Percentiles rank a stretch among this genome's conserved stretches.
Conservation (phyloP, 352 stramenopile genomes). For the Globisporangium paroecandrum region DNA sequence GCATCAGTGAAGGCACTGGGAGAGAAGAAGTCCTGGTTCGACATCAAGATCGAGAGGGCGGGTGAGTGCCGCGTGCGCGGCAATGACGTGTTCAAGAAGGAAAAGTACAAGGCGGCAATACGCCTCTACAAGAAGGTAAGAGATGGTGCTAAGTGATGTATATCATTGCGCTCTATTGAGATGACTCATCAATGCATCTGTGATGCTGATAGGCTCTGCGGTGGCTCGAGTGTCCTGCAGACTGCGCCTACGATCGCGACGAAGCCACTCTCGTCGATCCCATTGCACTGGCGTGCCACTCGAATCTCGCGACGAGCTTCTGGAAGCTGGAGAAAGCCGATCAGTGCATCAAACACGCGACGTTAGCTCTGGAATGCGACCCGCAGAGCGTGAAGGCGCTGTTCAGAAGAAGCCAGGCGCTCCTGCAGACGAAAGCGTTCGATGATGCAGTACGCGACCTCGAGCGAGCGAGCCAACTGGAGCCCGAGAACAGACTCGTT, state of each 20-base stretch:
- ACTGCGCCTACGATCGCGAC: constrained; percentile 32
- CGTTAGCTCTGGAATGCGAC: constrained; percentile 40
- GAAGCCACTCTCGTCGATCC: constrained; percentile 33
- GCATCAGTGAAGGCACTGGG: background rate
- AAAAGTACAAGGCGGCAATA: constrained; percentile 29
- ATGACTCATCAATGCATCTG: background rate
- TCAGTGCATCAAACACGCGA: constrained; percentile 47
- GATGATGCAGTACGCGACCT: constrained; percentile 55
- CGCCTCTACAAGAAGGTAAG: constrained; percentile 37
- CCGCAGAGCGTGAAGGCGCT: constrained; percentile 54
- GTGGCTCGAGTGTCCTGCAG: constrained; percentile 50
- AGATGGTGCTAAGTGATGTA: too few relatives aligned
- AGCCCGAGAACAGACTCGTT: constrained; percentile 47
- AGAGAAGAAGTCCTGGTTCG: constrained; percentile 33
- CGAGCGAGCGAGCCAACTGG: constrained; percentile 25
- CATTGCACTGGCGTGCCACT: constrained; percentile 45
- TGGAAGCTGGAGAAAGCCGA: constrained; percentile 43
- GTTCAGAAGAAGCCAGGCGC: constrained; percentile 64
- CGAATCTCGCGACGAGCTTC: constrained; percentile 62
- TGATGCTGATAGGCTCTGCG: constrained; percentile 27
- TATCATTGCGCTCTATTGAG: background rate
- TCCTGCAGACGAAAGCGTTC: constrained; percentile 51
- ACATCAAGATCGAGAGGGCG: constrained; percentile 45
- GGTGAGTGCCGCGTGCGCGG: constrained; percentile 42
- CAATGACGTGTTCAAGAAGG: constrained; percentile 53